phyloP scores from a whole-genome alignment of 495 filamentous ascomycete species.

The Entonaema liquescens region DNA sequence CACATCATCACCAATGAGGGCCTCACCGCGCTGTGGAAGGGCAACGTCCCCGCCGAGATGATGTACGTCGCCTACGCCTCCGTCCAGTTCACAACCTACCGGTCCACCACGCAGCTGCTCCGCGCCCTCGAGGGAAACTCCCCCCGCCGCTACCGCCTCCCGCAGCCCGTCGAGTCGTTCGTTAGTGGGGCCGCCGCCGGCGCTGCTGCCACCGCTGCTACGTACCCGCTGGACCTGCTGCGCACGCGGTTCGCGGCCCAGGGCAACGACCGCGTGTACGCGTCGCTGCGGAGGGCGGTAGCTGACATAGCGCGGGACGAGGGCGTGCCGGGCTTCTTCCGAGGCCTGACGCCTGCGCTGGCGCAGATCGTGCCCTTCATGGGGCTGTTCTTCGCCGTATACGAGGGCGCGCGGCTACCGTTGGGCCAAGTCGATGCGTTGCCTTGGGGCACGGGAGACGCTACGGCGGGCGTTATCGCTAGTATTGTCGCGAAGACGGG shows the following conservation, averaged over 20 bases:
- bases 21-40: conserved; percentile 92
- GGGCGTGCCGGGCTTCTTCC: conserved; percentile 82
- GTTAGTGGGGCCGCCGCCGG: conserved; percentile 83
- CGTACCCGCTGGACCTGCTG: conserved; percentile 93
- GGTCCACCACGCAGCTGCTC: conserved; percentile 70
- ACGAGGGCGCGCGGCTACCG: conserved; percentile 73
- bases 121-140: conserved; percentile 28
- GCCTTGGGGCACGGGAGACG: conserved; percentile 80
- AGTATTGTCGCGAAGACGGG: conserved; percentile 84
- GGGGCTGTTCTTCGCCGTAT: conserved; percentile 92
- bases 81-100: conserved; percentile 91
- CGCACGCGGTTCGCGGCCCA: conserved; percentile 96
- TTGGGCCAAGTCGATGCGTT: conserved; percentile 55
- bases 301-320: conserved; percentile 77
- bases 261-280: conserved; percentile 83
- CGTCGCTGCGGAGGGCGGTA: conserved; percentile 70
- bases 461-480: conserved; percentile 79
- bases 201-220: conserved; percentile 78
- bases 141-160: conserved; percentile 41
- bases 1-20: conserved; percentile 82
- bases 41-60: conserved; percentile 93
- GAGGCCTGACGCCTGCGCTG: conserved; percentile 80
- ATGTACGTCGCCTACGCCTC: conserved; percentile 91
- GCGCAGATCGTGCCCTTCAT: conserved; percentile 93
- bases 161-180: conserved; percentile 71